These are phyloP conservation scores for Saturnispora sekii DNA, from an alignment of 805 yeast genomes.

Conservation along the genomic window DNA sequence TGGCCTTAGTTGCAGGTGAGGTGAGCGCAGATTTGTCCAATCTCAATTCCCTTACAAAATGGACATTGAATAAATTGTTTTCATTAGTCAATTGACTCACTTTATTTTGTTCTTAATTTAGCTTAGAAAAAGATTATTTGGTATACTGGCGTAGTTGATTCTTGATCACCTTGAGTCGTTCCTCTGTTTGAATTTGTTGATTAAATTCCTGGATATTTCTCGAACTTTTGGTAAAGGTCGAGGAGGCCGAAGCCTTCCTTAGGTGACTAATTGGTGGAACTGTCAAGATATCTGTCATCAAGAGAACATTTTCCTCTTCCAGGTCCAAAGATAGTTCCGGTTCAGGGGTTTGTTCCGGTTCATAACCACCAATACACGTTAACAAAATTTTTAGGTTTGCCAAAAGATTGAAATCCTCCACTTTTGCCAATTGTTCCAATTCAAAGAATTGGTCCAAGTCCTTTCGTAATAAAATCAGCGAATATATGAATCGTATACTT, in stretches of 20 bases:
- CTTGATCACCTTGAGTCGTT: constrained; percentile 21
- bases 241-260: constrained; percentile 3
- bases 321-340: neutral
- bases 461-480: constrained; percentile 34
- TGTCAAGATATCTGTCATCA: neutral
- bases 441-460: constrained; percentile 37
- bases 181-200: constrained; percentile 10
- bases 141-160: constrained; percentile 14
- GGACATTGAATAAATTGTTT: constrained; percentile 18
- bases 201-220: constrained; percentile 3
- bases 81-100: constrained; percentile 14
- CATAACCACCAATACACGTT: constrained; percentile 19
- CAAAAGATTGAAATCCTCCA: constrained; percentile 25
- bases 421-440: constrained; percentile 20
- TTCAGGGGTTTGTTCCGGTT: neutral
- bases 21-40: constrained; percentile 13
- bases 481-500: constrained; percentile 40
- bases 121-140: neutral
- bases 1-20: constrained; percentile 8
- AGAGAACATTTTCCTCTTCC: neutral
- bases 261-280: too few relatives aligned
- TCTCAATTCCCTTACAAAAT: constrained; percentile 22
- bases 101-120: neutral
- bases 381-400: constrained; percentile 28
- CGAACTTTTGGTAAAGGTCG: constrained; percentile 2